Conservation (phyloP, 2,329 filamentous ascomycete species). For the Hypoxylon sp. region DNA sequence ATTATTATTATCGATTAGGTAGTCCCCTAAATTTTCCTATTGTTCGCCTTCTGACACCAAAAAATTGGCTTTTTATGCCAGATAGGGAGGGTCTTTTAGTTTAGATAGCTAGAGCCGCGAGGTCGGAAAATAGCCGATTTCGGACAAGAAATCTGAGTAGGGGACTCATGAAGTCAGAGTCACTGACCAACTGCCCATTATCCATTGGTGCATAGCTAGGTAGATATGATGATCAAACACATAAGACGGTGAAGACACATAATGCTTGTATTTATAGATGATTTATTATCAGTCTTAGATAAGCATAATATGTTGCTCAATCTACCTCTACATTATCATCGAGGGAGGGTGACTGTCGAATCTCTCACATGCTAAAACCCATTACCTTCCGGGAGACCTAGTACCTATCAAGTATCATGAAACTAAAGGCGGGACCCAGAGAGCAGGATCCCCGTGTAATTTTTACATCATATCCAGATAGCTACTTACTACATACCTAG, state of each 20-base stretch:
- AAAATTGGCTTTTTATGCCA: conserved; percentile 7
- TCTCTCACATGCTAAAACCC: too few relatives aligned
- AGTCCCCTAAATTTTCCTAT: conserved; percentile 21
- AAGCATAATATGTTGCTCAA: neutral
- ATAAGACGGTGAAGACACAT: conserved; percentile 20
- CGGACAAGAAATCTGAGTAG: conserved; percentile 29
- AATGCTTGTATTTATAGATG: conserved; percentile 3
- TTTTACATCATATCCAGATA: conserved; percentile 19
- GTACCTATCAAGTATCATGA: neutral
- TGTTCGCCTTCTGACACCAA: conserved; percentile 22
- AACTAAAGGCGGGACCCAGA: neutral
- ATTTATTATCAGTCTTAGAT: conserved; percentile 3
- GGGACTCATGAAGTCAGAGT: conserved; percentile 3
- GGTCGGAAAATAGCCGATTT: conserved; percentile 38
- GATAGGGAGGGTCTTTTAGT: conserved; percentile 26
- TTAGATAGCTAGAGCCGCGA: conserved; percentile 24
- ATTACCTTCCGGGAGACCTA: neutral
- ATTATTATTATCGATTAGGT: conserved; percentile 20
- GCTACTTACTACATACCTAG: conserved; percentile 4
- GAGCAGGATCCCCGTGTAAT: conserved; percentile 5
- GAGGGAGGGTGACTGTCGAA: neutral
- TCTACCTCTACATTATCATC: neutral
- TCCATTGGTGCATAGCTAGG: conserved; percentile 21
- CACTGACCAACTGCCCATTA: conserved; percentile 24
- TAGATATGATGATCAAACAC: conserved; percentile 3